Conservation (phyloP, 768 basidiomycete species). For the Tephrocybe sp. region DNA sequence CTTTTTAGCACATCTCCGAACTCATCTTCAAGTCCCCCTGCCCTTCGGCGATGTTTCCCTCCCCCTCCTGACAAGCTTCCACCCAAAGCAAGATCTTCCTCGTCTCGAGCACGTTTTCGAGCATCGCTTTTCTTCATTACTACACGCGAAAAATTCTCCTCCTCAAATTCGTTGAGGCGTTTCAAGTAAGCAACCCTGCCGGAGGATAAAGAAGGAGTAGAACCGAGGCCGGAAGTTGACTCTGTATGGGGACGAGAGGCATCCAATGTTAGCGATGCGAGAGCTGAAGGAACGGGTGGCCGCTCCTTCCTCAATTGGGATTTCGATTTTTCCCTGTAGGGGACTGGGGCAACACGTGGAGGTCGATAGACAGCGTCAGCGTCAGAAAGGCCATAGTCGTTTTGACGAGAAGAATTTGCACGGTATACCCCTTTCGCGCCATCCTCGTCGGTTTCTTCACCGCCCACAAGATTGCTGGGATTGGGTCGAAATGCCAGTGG, state of each 20-base stretch:
- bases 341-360: conserved; percentile 85
- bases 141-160: conserved; percentile 89
- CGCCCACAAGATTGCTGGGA: conserved; percentile 64
- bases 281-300: conserved; percentile 60
- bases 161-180: conserved; percentile 85
- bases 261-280: conserved; percentile 63
- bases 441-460: conserved; percentile 24
- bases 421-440: conserved; percentile 11
- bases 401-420: background rate
- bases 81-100: conserved; percentile 85
- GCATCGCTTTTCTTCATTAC: conserved; percentile 89
- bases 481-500: conserved; percentile 92
- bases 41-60: conserved; percentile 51
- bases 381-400: background rate
- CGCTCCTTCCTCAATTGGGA: conserved; percentile 49
- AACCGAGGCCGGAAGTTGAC: conserved; percentile 70
- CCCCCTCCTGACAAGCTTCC: conserved; percentile 48
- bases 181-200: conserved; percentile 77
- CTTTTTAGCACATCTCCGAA: conserved; percentile 76
- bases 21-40: conserved; percentile 78
- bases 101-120: conserved; percentile 69
- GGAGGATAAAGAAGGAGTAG: conserved; percentile 52
- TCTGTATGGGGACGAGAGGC: conserved; percentile 68
- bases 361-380: conserved; percentile 71
- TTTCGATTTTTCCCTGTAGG: conserved; percentile 59